Evolutionary conservation across 83 land plant species (phyloP).

Genomic region (Larix sibirica): DNA sequence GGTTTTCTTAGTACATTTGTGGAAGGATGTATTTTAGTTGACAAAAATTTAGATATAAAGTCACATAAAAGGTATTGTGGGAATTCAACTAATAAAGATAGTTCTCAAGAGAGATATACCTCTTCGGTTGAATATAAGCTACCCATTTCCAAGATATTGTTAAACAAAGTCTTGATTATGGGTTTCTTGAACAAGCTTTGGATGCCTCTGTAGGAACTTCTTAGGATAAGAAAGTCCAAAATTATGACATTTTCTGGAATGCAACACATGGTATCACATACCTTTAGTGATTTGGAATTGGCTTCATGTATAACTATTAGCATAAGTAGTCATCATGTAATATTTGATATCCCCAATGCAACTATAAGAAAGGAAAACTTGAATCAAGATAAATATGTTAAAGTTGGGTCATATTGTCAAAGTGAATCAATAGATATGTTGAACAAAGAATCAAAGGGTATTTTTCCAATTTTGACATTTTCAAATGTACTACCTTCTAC

Average conservation of each 20-base stretch:
- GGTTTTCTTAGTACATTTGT: neutral
- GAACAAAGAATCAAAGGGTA: no score
- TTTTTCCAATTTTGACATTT: neutral
- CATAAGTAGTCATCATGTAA: neutral
- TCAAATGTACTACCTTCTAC: neutral
- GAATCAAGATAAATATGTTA: neutral
- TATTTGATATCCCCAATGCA: neutral
- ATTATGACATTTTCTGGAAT: neutral
- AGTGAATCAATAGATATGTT: neutral
- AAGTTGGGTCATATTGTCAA: neutral
- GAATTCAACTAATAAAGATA: neutral
- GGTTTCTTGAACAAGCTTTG: no score
- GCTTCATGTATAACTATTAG: neutral
- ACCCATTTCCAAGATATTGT: no score
- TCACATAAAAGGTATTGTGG: neutral
- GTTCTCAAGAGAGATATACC: neutral
- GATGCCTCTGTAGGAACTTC: neutral
- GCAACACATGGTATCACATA: neutral
- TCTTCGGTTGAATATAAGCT: no score
- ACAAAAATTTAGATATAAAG: neutral
- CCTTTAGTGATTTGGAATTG: neutral
- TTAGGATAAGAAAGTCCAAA: neutral
- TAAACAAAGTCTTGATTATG: no score
- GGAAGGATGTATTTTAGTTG: neutral
- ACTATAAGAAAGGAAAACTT: neutral